A percentile compares a stretch with the other conserved stretches of the same genome.
Conservation (phyloP, 202 grass and related monocot genomes). For the Carex sylvatica region DNA sequence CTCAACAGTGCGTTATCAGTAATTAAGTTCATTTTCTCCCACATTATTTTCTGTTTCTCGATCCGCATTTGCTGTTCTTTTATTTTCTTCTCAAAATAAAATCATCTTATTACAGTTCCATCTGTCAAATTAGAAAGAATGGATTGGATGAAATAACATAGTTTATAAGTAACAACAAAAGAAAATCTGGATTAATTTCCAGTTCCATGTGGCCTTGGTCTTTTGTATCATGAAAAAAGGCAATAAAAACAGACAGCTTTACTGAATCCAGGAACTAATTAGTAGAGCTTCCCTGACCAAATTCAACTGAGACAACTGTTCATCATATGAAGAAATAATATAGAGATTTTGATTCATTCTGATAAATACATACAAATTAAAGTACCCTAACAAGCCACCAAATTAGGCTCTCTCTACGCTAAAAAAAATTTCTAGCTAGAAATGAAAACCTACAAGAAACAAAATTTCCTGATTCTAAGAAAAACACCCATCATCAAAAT, state of each 20-base stretch:
- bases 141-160: background rate
- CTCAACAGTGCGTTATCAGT: too few species aligned
- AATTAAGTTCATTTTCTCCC: too few species aligned
- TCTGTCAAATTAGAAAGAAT: background rate
- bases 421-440: background rate
- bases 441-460: background rate
- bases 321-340: background rate
- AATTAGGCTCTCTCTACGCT: slow-evolving; percentile 8
- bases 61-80: too few species aligned
- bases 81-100: too few species aligned
- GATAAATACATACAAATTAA: background rate
- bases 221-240: background rate
- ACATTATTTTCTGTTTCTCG: too few species aligned
- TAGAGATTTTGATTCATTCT: background rate
- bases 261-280: background rate
- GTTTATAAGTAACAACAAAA: too few species aligned
- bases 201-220: too few species aligned
- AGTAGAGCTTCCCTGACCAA: background rate
- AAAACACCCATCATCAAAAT: slow-evolving; percentile 50
- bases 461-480: background rate
- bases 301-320: background rate
- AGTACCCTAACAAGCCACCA: background rate
- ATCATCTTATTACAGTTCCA: background rate
- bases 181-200: too few species aligned
- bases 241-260: background rate